phyloP scores from a whole-genome alignment of 2,329 filamentous ascomycete genomes.

The Monosporascus sp. region DNA sequence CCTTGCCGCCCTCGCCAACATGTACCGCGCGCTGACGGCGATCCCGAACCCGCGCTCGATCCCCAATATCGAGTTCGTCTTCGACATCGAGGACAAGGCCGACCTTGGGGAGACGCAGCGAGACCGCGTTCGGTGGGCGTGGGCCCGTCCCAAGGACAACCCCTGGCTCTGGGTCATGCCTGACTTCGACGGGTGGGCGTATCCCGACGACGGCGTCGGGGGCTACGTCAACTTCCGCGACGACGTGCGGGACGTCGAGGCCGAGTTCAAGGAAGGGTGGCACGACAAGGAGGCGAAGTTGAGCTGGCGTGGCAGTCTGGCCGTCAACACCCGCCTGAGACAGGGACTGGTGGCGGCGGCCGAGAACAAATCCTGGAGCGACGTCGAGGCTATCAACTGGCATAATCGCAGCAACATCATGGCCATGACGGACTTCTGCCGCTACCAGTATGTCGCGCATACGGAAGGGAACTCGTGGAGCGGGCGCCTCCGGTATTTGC shows the following conservation, averaged over 20 bases:
- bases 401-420: conserved; percentile 15
- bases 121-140: conserved; percentile 15
- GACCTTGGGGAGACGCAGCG: conserved; percentile 11
- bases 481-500: conserved; percentile 28
- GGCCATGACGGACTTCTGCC: conserved; percentile 21
- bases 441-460: conserved; percentile 21
- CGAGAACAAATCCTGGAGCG: conserved; percentile 19
- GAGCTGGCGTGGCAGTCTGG: conserved; percentile 28
- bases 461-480: conserved; percentile 25
- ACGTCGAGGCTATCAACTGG: conserved; percentile 24
- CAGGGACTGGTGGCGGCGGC: conserved; percentile 17
- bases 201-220: conserved; percentile 17
- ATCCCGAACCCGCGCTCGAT: conserved; percentile 13
- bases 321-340: conserved; percentile 20
- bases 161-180: conserved; percentile 19
- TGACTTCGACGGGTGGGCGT: conserved; percentile 19
- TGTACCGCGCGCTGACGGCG: conserved; percentile 16
- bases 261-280: conserved; percentile 12
- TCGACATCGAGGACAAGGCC: conserved; percentile 18
- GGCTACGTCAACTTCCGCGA: conserved; percentile 18
- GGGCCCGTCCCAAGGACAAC: conserved; percentile 15
- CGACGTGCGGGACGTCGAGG: conserved; percentile 13
- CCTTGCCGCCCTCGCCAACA: conserved; percentile 15
- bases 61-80: conserved; percentile 17
- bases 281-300: conserved; percentile 20